These are phyloP conservation scores for Nannizziopsis barbatae DNA, from an alignment of 2,329 filamentous ascomycete species.

Conservation along the genomic window DNA sequence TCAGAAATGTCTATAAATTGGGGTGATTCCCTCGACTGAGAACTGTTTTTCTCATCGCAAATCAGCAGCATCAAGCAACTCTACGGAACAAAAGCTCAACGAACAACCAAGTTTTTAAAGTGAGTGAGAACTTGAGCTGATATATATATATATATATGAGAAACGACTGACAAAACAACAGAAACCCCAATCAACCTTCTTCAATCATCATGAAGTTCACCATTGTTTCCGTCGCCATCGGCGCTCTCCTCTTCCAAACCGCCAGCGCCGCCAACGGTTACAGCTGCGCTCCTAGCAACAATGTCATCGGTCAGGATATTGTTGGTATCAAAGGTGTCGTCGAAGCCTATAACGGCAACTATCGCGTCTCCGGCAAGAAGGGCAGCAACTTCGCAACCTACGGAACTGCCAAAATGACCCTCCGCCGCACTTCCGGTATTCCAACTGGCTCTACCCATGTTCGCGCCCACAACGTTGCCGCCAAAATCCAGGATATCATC, in stretches of 20 bases:
- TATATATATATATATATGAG: too few relatives aligned
- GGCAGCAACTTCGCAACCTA: constrained; percentile 10
- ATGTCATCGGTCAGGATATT: constrained; percentile 11
- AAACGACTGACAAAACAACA: neutral
- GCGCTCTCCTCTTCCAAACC: constrained; percentile 3
- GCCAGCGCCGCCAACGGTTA: constrained; percentile 10
- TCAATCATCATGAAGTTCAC: constrained; percentile 9
- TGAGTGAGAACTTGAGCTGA: neutral
- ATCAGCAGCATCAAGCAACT: neutral
- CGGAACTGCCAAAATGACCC: constrained; percentile 9
- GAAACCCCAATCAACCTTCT: neutral
- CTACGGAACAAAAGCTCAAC: neutral
- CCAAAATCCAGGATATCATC: constrained; percentile 12
- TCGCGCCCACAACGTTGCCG: constrained; percentile 7
- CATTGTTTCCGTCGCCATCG: constrained; percentile 4
- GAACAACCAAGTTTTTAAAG: too few relatives aligned
- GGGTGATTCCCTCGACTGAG: neutral
- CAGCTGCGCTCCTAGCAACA: constrained; percentile 6
- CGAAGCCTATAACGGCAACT: constrained; percentile 5
- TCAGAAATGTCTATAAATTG: constrained; percentile 1
- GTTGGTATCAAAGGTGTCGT: constrained; percentile 11
- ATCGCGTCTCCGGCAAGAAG: constrained; percentile 6
- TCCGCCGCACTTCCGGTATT: constrained; percentile 7
- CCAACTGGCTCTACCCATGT: constrained; percentile 6
- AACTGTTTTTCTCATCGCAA: neutral